Evolutionary conservation across 805 yeast species (phyloP).

Genomic region (Myxozyma lipomycoides): DNA sequence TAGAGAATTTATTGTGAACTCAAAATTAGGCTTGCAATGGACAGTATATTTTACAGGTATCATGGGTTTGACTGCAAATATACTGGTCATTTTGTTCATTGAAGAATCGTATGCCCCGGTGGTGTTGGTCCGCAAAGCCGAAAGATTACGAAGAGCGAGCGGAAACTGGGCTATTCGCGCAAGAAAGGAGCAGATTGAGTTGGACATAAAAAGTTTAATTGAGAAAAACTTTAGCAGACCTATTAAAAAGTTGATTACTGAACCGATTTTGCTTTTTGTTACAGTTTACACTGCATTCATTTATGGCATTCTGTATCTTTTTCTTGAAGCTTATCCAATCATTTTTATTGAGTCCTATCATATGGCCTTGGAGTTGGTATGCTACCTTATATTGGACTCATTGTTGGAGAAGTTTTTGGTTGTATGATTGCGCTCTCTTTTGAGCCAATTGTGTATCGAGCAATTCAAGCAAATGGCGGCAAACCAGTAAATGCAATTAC

Average conservation of each 20-base stretch:
- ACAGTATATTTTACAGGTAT: slow-evolving; percentile 37
- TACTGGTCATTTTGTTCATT: slow-evolving; percentile 4
- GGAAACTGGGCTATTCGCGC: slow-evolving; percentile 44
- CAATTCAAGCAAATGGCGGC: slow-evolving; percentile 48
- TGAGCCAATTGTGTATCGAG: slow-evolving; percentile 47
- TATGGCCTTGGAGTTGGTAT: slow-evolving; percentile 59
- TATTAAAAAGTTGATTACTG: slow-evolving; percentile 36
- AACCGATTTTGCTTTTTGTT: slow-evolving; percentile 39
- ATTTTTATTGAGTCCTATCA: slow-evolving; percentile 60
- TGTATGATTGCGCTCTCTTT: slow-evolving; percentile 47
- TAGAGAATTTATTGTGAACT: slow-evolving; percentile 48
- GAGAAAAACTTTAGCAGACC: slow-evolving; percentile 41
- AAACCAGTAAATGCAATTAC: slow-evolving; percentile 51
- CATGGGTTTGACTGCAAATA: slow-evolving; percentile 32
- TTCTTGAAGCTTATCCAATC: slow-evolving; percentile 69
- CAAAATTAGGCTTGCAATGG: slow-evolving; percentile 56
- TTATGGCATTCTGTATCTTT: slow-evolving; percentile 49
- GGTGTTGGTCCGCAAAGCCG: slow-evolving; percentile 46
- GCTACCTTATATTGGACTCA: slow-evolving; percentile 69
- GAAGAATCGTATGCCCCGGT: slow-evolving; percentile 68
- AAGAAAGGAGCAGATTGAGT: slow-evolving; percentile 44
- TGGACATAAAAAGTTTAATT: slow-evolving; percentile 28
- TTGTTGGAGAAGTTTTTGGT: slow-evolving; percentile 62
- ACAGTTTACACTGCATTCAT: slow-evolving; percentile 40
- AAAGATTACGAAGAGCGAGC: slow-evolving; percentile 50